phyloP scores from a whole-genome alignment of 2,329 filamentous ascomycete species.

The Cercospora zeina region DNA sequence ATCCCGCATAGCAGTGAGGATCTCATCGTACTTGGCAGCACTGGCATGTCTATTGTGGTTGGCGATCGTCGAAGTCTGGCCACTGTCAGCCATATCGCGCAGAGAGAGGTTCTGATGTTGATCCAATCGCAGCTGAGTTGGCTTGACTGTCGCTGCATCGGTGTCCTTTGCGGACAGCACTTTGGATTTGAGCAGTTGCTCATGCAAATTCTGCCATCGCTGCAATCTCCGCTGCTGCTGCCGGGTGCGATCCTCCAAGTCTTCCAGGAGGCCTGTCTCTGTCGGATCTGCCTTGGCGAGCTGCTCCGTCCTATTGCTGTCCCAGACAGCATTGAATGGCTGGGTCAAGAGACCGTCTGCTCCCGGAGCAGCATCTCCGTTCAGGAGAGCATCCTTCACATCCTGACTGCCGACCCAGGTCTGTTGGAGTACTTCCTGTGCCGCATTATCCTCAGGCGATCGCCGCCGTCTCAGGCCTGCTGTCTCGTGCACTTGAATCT shows the following conservation, averaged over 20 bases:
- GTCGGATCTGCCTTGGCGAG: slow-evolving; percentile 52
- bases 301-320: slow-evolving; percentile 51
- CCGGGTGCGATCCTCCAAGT: slow-evolving; percentile 68
- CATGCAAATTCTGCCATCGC: slow-evolving; percentile 71
- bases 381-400: slow-evolving; percentile 70
- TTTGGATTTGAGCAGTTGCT: slow-evolving; percentile 30
- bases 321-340: slow-evolving; percentile 72
- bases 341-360: slow-evolving; percentile 62
- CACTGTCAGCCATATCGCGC: slow-evolving; percentile 29
- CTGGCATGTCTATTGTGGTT: slow-evolving; percentile 24
- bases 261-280: slow-evolving; percentile 61
- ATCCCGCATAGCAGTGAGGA: slow-evolving; percentile 41
- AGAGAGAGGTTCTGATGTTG: slow-evolving; percentile 36
- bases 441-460: slow-evolving; percentile 12
- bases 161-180: slow-evolving; percentile 17
- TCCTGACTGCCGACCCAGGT: slow-evolving; percentile 78
- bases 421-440: slow-evolving; percentile 63
- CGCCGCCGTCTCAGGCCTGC: slow-evolving; percentile 32
- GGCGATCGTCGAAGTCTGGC: slow-evolving; percentile 19
- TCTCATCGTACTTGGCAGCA: slow-evolving; percentile 37
- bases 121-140: slow-evolving; percentile 32
- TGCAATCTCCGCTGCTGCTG: slow-evolving; percentile 67
- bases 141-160: slow-evolving; percentile 13
- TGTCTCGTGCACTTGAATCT: slow-evolving; percentile 39
- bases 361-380: slow-evolving; percentile 61